These are phyloP conservation scores for Rhizoclosmatium globosum DNA, from an alignment of 192 early-diverging fungal species.

Conservation along the genomic window DNA sequence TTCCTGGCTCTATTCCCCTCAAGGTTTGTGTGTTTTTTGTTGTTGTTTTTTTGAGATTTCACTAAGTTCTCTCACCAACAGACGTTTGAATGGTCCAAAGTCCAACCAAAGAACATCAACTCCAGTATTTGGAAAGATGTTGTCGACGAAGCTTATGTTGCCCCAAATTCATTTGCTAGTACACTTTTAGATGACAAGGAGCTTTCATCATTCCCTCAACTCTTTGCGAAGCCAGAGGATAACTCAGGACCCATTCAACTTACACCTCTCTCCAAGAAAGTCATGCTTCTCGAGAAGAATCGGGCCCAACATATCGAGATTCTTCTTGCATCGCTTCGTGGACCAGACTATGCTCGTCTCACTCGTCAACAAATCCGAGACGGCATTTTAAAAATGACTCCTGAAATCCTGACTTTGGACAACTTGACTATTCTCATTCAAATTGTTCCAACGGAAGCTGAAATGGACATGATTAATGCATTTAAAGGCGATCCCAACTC, in stretches of 20 bases:
- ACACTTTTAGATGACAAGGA: slow-evolving; percentile 45
- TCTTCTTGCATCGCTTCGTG: slow-evolving; percentile 24
- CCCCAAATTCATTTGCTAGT: not conserved
- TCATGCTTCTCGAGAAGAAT: slow-evolving; percentile 48
- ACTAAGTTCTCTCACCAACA: slow-evolving; percentile 7
- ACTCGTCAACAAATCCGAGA: slow-evolving; percentile 43
- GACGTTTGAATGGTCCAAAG: slow-evolving; percentile 57
- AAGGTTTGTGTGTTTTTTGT: not conserved
- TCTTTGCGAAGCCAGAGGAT: slow-evolving; percentile 32
- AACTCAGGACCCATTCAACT: not conserved
- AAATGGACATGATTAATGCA: slow-evolving; percentile 50
- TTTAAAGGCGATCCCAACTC: slow-evolving; percentile 52
- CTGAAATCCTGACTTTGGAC: slow-evolving; percentile 47
- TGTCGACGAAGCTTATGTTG: slow-evolving; percentile 44
- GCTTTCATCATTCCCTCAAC: slow-evolving; percentile 43
- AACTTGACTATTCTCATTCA: slow-evolving; percentile 40
- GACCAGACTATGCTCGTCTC: slow-evolving; percentile 27
- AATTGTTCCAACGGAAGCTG: slow-evolving; percentile 50
- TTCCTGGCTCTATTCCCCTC: not conserved
- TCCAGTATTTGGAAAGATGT: slow-evolving; percentile 55
- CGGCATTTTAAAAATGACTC: slow-evolving; percentile 51
- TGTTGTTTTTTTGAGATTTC: not conserved
- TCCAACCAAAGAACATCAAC: slow-evolving; percentile 37
- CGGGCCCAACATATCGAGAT: slow-evolving; percentile 50
- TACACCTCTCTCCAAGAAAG: not conserved